Evolutionary conservation across 768 basidiomycete species (phyloP), one percentile per base, ranked within the genome.

Genomic region (Podaxis rugospora): DNA sequence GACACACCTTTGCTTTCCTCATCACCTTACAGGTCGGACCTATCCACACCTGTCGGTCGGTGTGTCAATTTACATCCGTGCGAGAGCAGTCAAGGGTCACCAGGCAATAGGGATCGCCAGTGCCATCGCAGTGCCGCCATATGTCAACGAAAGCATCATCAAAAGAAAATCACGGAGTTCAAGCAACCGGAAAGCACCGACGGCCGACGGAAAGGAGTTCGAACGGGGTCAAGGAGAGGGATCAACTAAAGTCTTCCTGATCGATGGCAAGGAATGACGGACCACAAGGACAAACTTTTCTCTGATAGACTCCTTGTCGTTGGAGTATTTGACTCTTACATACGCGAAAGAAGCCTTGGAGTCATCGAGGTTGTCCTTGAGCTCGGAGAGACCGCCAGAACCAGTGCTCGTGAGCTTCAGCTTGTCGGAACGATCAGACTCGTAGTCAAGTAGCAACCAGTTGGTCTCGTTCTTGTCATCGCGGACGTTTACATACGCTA

Each of bases 381-480:
- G 84, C 76, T 95, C 94, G 27, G 77, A 68, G 37, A 97, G 81
- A 60, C 92, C 92, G 37, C 89, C 92, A 25, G 83, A 81, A 55
- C 95, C 95, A 21, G 90, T 93, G 69, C 81, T 71, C 10, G 92
- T 88, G 68, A 98, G 76, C 65, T 76, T 72, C 66, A 97, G 84
- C 70, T 83, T 91, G 81, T 96, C 92, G 36, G 89, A 91, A 67
- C 83, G 82, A 73, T 92, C 90, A 68, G 80, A 81, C 82, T 90
- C 88, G 72, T 98, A 98, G 71, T 96, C 92, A 61, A 97, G 75
- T 59, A 98, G 78, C 49, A 95, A 70, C 94, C 94, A 98, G 72
- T 91, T 97, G 35, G 86, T 90, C 32, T 92, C 90, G 40, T 87
- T 80, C 70, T 94, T 94, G 80, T 92, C 87, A 63, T 79, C 81